A percentile compares a stretch with the other conserved stretches of the same genome.
Conservation (phyloP, 225 moss, liverwort and hornwort species). For the Asterella californica region DNA sequence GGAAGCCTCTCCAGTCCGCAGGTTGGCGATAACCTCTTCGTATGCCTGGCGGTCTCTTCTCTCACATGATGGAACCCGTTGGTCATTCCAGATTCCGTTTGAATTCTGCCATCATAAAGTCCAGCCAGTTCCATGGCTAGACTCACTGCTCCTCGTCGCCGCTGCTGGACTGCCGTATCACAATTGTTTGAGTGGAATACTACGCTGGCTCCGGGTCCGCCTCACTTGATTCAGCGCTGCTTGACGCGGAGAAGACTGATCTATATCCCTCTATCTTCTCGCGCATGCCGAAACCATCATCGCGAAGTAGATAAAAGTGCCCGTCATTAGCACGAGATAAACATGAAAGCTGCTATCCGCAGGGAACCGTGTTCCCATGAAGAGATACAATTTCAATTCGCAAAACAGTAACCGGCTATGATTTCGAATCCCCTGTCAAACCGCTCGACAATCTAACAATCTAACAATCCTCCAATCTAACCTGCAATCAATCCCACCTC, state of each 20-base stretch:
- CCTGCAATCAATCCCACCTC: background rate
- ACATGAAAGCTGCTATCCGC: background rate
- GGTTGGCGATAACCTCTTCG: background rate
- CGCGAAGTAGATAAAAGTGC: slow-evolving; percentile 9
- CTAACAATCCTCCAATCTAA: background rate
- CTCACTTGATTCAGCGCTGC: background rate
- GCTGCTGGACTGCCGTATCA: background rate
- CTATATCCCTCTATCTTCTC: background rate
- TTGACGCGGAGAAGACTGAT: background rate
- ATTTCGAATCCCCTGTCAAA: background rate
- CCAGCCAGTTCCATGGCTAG: too few relatives aligned
- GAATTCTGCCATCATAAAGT: background rate
- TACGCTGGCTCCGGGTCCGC: background rate
- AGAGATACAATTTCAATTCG: background rate
- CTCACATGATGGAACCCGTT: too few relatives aligned
- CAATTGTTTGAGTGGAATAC: background rate
- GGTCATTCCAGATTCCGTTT: too few relatives aligned
- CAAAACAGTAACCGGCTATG: too few relatives aligned
- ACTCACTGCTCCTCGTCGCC: background rate
- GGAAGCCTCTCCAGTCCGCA: background rate
- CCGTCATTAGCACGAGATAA: slow-evolving; percentile 9
- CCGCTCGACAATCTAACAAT: background rate
- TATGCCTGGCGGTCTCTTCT: background rate
- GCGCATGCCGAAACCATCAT: slow-evolving; percentile 12
- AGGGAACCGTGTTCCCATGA: slow-evolving; percentile 5